Base-by-base conservation (phyloP, 2,329 filamentous ascomycete genomes). In the Aureobasidium sp. region DNA sequence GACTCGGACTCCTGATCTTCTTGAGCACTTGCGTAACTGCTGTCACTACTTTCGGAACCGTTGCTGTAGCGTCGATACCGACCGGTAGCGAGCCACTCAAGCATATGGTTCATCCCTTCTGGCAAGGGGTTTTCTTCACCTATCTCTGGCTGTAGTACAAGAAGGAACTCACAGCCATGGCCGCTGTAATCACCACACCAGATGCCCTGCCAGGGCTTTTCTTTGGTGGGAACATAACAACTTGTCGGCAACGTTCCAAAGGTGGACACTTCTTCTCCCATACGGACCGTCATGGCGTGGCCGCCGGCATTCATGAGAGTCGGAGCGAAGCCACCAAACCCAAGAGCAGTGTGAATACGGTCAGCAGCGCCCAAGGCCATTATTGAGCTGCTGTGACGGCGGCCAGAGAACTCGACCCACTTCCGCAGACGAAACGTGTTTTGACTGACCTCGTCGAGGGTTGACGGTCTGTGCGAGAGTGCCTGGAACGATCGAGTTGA, bases 131-230 rank as follows among this genome's bases (percentile, higher is more conserved):
- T 61, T 42, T 69, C 69, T 8, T 67, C 65, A 0, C 70, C 69
- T 40, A 78, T 71, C 54, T 87, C 85, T 0, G 85, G 84, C 69
- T 99, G 94, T 66, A 90, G 78, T 47, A 97, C 77, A 13, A 95
- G 77, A 4, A 97, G 69, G 60, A 96, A 96, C 72, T 97, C 93
- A 71, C 88, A 92, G 0, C 92, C 91, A 67, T 97, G 92, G 0
- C 84, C 85, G 27, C 85, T 87, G 68, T 96, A 96, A 70, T 96
- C 92, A 0, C 92, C 92, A 17, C 91, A 87, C 88, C 90, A 97
- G 31, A 99, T 90, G 0, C 93, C 93, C 64, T 90, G 85, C 78
- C 86, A 96, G 0, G 91, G 92, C 70, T 91, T 93, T 59, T 85
- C 79, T 10, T 76, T 71, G 0, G 91, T 95, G 0, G 93, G 90